Evolutionary conservation across 352 stramenopile species (phyloP).

Genomic region (Thraustotheca clavata): DNA sequence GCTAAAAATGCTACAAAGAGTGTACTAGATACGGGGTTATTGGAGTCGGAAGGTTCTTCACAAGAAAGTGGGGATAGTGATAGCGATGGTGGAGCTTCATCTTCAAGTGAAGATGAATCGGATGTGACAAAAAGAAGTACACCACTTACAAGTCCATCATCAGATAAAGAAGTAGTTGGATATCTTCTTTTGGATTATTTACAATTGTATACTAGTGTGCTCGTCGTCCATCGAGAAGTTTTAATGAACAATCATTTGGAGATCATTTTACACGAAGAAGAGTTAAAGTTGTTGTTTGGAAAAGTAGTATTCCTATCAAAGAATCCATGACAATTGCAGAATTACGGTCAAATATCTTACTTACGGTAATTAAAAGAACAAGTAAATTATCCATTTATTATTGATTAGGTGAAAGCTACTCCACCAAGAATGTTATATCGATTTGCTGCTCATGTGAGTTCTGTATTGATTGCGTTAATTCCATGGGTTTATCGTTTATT

Average conservation of each 20-base stretch:
- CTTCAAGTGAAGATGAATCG: constrained; percentile 9
- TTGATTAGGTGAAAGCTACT: constrained; percentile 56
- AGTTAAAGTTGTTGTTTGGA: constrained; percentile 72
- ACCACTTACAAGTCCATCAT: neutral
- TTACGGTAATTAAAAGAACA: constrained; percentile 36
- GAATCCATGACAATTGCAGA: constrained; percentile 74
- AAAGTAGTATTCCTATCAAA: constrained; percentile 55
- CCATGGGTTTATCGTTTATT: constrained; percentile 43
- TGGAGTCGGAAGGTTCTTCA: constrained; percentile 18
- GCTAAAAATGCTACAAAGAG: neutral
- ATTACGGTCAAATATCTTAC: constrained; percentile 67
- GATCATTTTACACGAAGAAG: constrained; percentile 53
- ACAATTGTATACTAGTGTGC: neutral
- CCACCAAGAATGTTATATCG: constrained; percentile 54
- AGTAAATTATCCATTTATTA: neutral
- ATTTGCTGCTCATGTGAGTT: constrained; percentile 51
- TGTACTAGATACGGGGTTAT: neutral
- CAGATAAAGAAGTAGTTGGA: neutral
- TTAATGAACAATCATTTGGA: constrained; percentile 19
- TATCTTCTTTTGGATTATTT: neutral
- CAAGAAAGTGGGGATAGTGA: constrained; percentile 18
- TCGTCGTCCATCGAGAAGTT: neutral
- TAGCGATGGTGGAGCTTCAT: constrained; percentile 13
- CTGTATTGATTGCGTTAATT: constrained; percentile 46
- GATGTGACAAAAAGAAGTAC: neutral